Evolutionary conservation across 164 flowering plant genomes (phyloP).

Genomic region (Chimonanthus salicifolius): DNA sequence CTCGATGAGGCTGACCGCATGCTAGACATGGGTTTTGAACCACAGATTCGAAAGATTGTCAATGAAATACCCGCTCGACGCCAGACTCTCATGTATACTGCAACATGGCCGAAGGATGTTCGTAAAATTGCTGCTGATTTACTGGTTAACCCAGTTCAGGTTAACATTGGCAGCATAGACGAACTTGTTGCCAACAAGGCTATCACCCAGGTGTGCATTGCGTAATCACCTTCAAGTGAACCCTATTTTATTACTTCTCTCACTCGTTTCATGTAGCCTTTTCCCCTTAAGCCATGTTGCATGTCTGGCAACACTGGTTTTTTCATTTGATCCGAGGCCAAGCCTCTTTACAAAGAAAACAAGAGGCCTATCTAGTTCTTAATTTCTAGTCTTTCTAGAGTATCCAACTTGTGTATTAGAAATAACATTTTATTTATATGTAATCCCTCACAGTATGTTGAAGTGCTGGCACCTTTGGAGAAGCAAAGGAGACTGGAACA

Average conservation of each 20-base stretch:
- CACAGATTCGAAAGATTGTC: constrained; percentile 87
- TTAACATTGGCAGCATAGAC: constrained; percentile 81
- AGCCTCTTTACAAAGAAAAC: not conserved
- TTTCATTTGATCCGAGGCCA: not conserved
- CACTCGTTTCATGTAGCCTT: no score
- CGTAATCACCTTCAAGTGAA: not conserved
- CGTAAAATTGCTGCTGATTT: constrained; percentile 89
- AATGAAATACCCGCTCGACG: constrained; percentile 74
- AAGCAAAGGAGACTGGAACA: constrained; percentile 75
- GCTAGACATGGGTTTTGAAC: constrained; percentile 99
- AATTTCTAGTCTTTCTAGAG: not conserved
- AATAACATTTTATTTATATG: not conserved
- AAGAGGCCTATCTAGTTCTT: not conserved
- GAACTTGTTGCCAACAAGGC: constrained; percentile 94
- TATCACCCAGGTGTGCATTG: constrained; percentile 64
- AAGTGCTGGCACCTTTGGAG: constrained; percentile 55
- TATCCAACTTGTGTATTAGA: no score
- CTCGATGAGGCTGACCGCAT: constrained; percentile 96
- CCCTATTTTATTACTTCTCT: no score
- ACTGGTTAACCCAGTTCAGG: constrained; percentile 77
- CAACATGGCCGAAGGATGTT: constrained; percentile 96
- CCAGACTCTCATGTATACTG: constrained; percentile 93
- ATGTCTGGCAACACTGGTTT: not conserved
- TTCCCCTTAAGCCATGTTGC: no score
- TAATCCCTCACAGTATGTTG: constrained; percentile 47